Percentiles rank a stretch among this genome's conserved stretches.
phyloP scores from a whole-genome alignment of 179 eudicot species.

The Nepenthes alata region DNA sequence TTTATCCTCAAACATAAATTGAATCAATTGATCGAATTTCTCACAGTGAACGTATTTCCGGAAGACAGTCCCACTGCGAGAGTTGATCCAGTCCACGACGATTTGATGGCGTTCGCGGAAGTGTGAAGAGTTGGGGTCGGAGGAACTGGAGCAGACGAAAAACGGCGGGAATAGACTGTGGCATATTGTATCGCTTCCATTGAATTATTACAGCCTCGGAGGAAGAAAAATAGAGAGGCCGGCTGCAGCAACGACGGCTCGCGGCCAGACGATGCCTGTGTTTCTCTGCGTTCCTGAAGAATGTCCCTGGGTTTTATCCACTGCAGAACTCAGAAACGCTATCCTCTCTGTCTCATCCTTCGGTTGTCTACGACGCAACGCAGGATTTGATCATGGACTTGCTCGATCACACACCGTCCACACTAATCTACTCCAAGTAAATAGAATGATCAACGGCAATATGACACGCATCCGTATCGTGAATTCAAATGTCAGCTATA shows the following conservation, averaged over 20 bases:
- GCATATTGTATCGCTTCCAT: conserved; percentile 27
- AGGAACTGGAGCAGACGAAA: conserved; percentile 21
- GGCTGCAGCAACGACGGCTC: neutral
- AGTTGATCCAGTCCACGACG: conserved; percentile 31
- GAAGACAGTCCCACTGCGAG: conserved; percentile 34
- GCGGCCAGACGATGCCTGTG: no score
- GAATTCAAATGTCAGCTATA: no score
- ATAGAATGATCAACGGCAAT: no score
- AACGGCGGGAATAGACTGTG: conserved; percentile 39
- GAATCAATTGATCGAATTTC: neutral
- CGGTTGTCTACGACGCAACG: no score
- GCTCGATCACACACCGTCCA: no score
- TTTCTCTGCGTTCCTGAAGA: no score
- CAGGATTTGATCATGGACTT: no score
- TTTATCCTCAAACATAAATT: neutral
- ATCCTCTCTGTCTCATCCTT: no score
- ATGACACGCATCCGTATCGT: no score
- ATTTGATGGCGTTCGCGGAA: conserved; percentile 12
- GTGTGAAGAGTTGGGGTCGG: conserved; percentile 7
- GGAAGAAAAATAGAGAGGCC: neutral
- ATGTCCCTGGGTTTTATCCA: no score
- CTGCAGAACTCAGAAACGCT: no score
- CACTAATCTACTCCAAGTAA: no score
- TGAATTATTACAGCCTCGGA: neutral
- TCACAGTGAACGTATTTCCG: conserved; percentile 42